Evolutionary conservation across 2,329 filamentous ascomycete species (phyloP), one percentile per base, ranked within the genome.

Genomic region (Fusarium dlaminii): DNA sequence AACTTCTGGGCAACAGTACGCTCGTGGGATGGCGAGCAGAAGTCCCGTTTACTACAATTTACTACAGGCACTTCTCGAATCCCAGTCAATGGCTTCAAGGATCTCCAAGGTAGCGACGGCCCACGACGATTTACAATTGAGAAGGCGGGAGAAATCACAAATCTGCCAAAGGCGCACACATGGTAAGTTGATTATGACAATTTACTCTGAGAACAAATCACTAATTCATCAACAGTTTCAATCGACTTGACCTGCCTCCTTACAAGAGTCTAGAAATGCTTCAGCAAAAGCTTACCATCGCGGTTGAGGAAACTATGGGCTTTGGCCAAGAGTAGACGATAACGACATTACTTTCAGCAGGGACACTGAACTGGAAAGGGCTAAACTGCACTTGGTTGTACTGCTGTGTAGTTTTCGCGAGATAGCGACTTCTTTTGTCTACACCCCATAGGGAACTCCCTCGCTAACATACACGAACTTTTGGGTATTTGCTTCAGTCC

Each of bases 1-100:
- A 95, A 97, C 87, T 99, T 99, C 89, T 99, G 96, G 96, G 95
- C 98, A 87, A 96, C 93, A 70, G 96, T 99, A 75, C 92, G 96
- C 75, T 94, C 91, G 70, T 99, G 96, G 96, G 96, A 99, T 82
- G 95, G 96, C 34, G 96, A 99, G 84, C 96, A 99, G 84, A 99
- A 99, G 87, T 98, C 94, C 61, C 92, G 96, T 80, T 88, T 99
- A 72, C 85, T 99, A 78, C 96, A 99, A 83, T 99, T 99, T 82
- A 96, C 96, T 2, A 99, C 96, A 14, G 96, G 96, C 83, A 99
- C 96, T 20, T 98, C 95, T 56, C 93, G 96, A 86, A 99, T 99
- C 76, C 96, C 96, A 2, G 96, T 99, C 84, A 99, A 99, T 83
- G 96, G 96, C 13, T 99, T 99, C 90, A 99, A 99, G 86, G 96